A percentile compares a stretch with the other conserved stretches of the same genome.
Evolutionary conservation across 164 flowering plant species (phyloP).

Genomic region (Umbilicus rupestris): DNA sequence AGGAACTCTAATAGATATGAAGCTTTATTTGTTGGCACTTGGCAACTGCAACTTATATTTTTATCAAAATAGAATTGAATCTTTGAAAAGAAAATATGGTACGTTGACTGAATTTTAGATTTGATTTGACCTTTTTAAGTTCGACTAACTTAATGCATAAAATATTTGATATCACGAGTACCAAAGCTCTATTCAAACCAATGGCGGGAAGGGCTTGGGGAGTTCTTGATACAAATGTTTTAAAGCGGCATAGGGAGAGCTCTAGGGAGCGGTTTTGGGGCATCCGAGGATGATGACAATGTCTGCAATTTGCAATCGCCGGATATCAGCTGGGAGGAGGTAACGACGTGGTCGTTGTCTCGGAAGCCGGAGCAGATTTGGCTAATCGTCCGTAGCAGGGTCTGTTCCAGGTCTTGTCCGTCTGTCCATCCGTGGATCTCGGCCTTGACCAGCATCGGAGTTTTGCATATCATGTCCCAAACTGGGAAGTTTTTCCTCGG

Average conservation of each 20-base stretch:
- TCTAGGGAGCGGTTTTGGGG: not conserved
- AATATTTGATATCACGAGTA: too few relatives aligned
- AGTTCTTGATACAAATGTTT: not conserved
- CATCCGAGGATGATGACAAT: not conserved
- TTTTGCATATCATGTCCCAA: constrained; percentile 13
- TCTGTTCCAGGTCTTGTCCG: constrained; percentile 47
- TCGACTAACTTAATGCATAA: too few relatives aligned
- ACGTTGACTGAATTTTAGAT: too few relatives aligned
- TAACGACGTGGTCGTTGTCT: not conserved
- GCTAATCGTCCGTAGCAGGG: not conserved
- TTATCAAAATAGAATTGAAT: too few relatives aligned
- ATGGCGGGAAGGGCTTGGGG: too few relatives aligned
- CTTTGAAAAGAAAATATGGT: too few relatives aligned
- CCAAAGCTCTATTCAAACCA: too few relatives aligned
- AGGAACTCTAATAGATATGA: too few relatives aligned
- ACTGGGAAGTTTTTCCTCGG: constrained; percentile 26
- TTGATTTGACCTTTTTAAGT: too few relatives aligned
- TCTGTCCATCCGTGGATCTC: constrained; percentile 17
- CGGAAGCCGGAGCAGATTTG: not conserved
- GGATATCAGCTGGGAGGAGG: not conserved
- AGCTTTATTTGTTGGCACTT: too few relatives aligned
- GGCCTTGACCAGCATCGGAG: constrained; percentile 14
- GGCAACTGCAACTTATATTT: too few relatives aligned
- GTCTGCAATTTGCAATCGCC: not conserved
- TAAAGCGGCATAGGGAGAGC: not conserved